Conservation (phyloP, 2,329 filamentous ascomycete species). For the Dactylellina sp. region DNA sequence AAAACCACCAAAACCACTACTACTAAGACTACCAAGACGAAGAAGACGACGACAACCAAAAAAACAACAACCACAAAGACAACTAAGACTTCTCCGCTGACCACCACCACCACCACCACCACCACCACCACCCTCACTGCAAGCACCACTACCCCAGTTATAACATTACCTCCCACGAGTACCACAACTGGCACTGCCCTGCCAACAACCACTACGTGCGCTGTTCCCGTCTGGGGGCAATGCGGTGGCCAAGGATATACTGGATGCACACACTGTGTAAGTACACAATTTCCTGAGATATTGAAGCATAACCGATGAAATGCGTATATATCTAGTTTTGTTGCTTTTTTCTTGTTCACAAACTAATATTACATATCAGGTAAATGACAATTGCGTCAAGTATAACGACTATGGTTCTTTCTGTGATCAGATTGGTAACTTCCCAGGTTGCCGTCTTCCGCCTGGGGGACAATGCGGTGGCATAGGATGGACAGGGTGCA, state of each 20-base stretch:
- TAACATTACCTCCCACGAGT: slow-evolving; percentile 6
- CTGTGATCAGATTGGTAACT: slow-evolving; percentile 22
- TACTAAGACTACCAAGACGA: slow-evolving; percentile 4
- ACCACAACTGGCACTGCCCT: slow-evolving; percentile 1
- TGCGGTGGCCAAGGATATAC: slow-evolving; percentile 26
- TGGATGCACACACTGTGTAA: slow-evolving; percentile 32
- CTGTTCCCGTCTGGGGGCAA: slow-evolving; percentile 11
- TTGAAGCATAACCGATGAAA: no score
- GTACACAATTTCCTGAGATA: slow-evolving; percentile 1
- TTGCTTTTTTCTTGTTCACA: no score
- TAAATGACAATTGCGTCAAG: slow-evolving; percentile 15
- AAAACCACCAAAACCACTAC: slow-evolving; percentile 25
- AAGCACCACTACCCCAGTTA: not conserved
- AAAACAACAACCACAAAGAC: slow-evolving; percentile 19
- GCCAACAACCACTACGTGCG: slow-evolving; percentile 13
- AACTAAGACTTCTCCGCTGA: slow-evolving; percentile 18
- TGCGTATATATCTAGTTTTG: no score
- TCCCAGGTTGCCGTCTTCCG: slow-evolving; percentile 17
- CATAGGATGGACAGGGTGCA: slow-evolving; percentile 18
- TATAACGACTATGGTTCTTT: slow-evolving; percentile 31
- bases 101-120: not conserved
- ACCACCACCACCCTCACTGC: not conserved
- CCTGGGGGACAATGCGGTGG: slow-evolving; percentile 22
- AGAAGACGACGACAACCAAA: slow-evolving; percentile 8
- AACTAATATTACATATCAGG: slow-evolving; percentile 6